Conservation (phyloP, 116 monocot species). For the Iris pallida region DNA sequence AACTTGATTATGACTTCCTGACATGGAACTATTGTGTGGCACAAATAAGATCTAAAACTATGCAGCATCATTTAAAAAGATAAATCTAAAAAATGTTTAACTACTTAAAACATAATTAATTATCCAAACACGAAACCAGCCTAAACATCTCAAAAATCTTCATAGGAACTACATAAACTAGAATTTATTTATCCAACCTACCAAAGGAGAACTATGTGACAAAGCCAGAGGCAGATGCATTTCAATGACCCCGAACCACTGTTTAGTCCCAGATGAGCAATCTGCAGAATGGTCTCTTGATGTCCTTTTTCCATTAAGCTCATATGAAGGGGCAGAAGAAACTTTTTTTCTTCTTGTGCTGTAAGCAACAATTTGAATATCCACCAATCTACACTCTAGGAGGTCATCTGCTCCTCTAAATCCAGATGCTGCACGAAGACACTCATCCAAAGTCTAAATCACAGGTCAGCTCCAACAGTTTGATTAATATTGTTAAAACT, state of each 20-base stretch:
- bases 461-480: conserved; percentile 11
- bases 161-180: no score
- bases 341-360: conserved; percentile 43
- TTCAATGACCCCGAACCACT: conserved; percentile 68
- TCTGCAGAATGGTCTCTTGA: conserved; percentile 19
- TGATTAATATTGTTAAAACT: neutral
- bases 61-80: no score
- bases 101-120: no score
- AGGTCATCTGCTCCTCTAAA: conserved; percentile 83
- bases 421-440: conserved; percentile 90
- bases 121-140: no score
- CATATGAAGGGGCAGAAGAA: conserved; percentile 81
- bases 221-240: conserved; percentile 57
- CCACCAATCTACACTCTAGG: conserved; percentile 55
- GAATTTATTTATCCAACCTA: conserved; percentile 14
- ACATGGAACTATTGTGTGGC: no score
- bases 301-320: conserved; percentile 21
- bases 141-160: no score
- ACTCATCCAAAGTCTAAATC: conserved; percentile 84
- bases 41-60: no score
- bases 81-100: no score
- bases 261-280: conserved; percentile 30
- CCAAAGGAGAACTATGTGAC: conserved; percentile 54
- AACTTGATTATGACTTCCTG: no score
- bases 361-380: conserved; percentile 58